phyloP scores from a whole-genome alignment of 345 rosid genomes.

The Aurinia saxatilis region DNA sequence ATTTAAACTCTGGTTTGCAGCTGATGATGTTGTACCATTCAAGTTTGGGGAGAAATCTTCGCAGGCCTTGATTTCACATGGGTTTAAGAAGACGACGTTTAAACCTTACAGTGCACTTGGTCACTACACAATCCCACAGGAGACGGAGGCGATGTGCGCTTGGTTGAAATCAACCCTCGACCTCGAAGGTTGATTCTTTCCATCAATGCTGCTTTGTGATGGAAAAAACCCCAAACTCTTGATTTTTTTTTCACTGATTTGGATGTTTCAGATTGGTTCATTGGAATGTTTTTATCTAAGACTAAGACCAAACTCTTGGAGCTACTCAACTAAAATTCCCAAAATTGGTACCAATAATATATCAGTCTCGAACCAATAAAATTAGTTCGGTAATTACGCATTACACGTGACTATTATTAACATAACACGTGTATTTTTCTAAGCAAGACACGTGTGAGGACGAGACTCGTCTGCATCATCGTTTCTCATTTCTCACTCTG shows the following conservation, averaged over 20 bases:
- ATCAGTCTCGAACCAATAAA: neutral
- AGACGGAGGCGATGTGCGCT: slow-evolving; percentile 72
- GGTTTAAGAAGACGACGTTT: slow-evolving; percentile 67
- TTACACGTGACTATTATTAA: neutral
- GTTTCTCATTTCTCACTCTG: slow-evolving; percentile 1
- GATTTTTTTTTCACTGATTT: neutral
- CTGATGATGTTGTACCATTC: slow-evolving; percentile 82
- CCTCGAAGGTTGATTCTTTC: slow-evolving; percentile 37
- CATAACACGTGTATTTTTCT: neutral
- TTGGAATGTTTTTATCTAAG: neutral
- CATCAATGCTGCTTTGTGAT: slow-evolving; percentile 7
- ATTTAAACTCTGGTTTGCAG: slow-evolving; percentile 33
- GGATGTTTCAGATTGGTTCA: neutral
- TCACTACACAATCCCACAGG: slow-evolving; percentile 83
- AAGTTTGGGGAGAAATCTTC: slow-evolving; percentile 92
- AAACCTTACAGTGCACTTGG: slow-evolving; percentile 80
- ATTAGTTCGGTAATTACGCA: neutral
- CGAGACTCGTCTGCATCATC: slow-evolving; percentile 6
- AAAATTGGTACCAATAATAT: neutral
- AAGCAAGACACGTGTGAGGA: slow-evolving; percentile 10
- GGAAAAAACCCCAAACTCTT: neutral
- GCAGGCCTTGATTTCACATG: slow-evolving; percentile 40
- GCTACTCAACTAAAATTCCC: neutral
- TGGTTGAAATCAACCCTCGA: slow-evolving; percentile 70
- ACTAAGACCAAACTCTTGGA: neutral